Evolutionary conservation across 2,329 filamentous ascomycete species (phyloP).

Genomic region (Beauveria varroae): DNA sequence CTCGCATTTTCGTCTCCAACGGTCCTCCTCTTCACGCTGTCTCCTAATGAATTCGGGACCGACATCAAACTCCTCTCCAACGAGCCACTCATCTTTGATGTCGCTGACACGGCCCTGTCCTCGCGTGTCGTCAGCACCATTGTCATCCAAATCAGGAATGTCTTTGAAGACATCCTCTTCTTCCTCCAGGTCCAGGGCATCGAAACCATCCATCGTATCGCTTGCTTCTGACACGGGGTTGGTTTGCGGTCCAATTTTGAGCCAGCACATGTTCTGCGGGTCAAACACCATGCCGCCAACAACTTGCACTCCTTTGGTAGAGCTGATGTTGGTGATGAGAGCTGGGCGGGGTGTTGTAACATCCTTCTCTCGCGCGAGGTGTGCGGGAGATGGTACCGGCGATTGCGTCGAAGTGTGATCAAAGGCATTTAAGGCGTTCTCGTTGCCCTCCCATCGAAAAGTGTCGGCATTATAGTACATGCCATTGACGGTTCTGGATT

Average conservation of each 20-base stretch:
- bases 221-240: constrained; percentile 40
- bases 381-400: constrained; percentile 28
- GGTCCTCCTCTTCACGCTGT: constrained; percentile 84
- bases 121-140: constrained; percentile 40
- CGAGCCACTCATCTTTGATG: constrained; percentile 69
- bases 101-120: constrained; percentile 49
- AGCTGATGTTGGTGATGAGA: constrained; percentile 83
- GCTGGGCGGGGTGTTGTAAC: constrained; percentile 58
- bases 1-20: constrained; percentile 83
- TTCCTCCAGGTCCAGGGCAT: constrained; percentile 70
- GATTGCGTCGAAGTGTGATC: constrained; percentile 52
- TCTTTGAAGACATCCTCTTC: constrained; percentile 84
- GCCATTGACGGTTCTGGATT: constrained; percentile 80
- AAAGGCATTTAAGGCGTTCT: constrained; percentile 74
- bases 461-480: constrained; percentile 92
- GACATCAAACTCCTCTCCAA: constrained; percentile 96
- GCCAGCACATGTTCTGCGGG: constrained; percentile 94
- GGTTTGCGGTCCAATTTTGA: constrained; percentile 60
- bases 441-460: constrained; percentile 93
- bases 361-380: constrained; percentile 49
- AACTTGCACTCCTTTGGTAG: constrained; percentile 80
- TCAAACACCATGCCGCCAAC: constrained; percentile 99
- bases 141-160: constrained; percentile 84
- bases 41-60: constrained; percentile 87
- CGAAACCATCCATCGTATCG: constrained; percentile 56